Conservation (phyloP, 768 basidiomycete genomes). For the Russula brevipes region DNA sequence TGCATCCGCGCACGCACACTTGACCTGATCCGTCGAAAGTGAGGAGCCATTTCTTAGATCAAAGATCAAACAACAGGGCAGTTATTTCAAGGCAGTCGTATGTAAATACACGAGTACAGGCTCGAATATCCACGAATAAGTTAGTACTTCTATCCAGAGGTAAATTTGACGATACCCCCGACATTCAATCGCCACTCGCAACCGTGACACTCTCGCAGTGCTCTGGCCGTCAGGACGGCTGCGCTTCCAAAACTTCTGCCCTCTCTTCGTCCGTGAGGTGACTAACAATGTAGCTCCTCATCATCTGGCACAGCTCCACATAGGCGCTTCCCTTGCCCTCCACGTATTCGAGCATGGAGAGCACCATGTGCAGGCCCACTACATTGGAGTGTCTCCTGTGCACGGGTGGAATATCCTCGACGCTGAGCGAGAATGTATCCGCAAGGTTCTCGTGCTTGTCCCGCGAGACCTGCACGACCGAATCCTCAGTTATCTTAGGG, state of each 20-base stretch:
- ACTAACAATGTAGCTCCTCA: constrained; percentile 16
- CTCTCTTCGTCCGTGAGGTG: constrained; percentile 19
- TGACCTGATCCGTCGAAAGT: too few relatives aligned
- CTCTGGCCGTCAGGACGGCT: background rate
- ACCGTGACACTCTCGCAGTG: background rate
- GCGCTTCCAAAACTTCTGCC: background rate
- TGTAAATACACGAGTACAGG: background rate
- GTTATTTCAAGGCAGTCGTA: too few relatives aligned
- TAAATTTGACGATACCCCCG: background rate
- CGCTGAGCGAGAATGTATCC: constrained; percentile 3
- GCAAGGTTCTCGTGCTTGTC: constrained; percentile 15
- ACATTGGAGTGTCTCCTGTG: background rate
- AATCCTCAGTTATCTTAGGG: constrained; percentile 11
- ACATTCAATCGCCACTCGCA: background rate
- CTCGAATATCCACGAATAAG: background rate
- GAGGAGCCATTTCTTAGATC: too few relatives aligned
- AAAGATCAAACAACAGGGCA: too few relatives aligned
- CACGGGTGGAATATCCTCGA: constrained; percentile 20
- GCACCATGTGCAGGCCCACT: constrained; percentile 9
- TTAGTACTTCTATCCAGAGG: background rate
- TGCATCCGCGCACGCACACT: constrained; percentile 29
- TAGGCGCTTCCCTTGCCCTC: constrained; percentile 2
- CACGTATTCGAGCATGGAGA: constrained; percentile 1
- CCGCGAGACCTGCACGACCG: constrained; percentile 15
- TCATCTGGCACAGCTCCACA: constrained; percentile 9